Base-by-base conservation (phyloP, 352 stramenopile species). In the Blastocystis sp. region DNA sequence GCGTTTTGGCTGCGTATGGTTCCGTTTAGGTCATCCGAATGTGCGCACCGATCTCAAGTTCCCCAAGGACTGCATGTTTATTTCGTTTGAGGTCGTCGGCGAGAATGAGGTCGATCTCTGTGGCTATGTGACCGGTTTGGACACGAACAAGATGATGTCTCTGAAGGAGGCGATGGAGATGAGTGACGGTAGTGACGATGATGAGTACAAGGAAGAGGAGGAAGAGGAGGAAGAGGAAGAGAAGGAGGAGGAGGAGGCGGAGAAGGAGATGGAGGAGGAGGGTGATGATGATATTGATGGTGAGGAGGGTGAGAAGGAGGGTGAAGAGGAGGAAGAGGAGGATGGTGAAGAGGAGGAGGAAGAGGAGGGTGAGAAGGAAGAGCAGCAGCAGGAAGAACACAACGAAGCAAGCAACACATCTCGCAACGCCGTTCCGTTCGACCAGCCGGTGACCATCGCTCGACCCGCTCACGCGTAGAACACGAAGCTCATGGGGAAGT, bases 231-330 rank as follows among this genome's bases (percentile, higher is more conserved):
- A 71, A 59, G 63, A 86, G 16, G 65, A 69, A 18, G 81, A 86
- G n/a, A 63, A 79, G 16, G 38, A 87, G 11, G 79, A 87, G n/a
- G 79, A 84, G 2, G 38, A 87, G 11, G 29, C 63, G 44, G 59
- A 84, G 27, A 38, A 51, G 14, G 29, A 46, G 29, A 0, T 84
- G n/a, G 51, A 44, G 46, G 32, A 29, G 11, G 18, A 32, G 24
- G 27, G 9, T 0, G 14, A 69, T 86, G 59, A 84, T n/a, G 42
- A 49, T n/a, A 32, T 9, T 11, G 32, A 76, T n/a, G 36, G 54
- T 86, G 40, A 9, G 21, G 56, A 46, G 46, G 57, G 81, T 84
- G 53, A 64, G 29, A 36, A 64, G 24, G 54, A 64, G 24, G 54
- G 24, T 21, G 46, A 54, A 21, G 46, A 54, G 46, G 21, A 54